These are phyloP conservation scores for Peniophora sp. DNA, from an alignment of 1,284 basidiomycete species.

Conservation along the genomic window DNA sequence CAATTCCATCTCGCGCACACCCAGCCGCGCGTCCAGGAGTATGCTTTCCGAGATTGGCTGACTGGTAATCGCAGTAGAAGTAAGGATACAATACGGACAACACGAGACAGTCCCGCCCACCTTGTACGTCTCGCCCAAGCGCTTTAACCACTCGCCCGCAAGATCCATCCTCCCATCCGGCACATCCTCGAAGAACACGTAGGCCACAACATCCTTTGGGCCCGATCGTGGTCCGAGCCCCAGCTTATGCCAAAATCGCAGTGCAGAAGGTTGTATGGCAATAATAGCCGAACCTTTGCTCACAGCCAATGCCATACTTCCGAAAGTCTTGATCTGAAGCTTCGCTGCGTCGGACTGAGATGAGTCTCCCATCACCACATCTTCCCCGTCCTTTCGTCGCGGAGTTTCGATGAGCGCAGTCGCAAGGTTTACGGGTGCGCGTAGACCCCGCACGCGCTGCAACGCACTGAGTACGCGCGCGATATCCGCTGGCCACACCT, in stretches of 20 bases:
- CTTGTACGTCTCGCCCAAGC: constrained; percentile 44
- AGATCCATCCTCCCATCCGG: constrained; percentile 34
- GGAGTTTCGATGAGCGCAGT: no score
- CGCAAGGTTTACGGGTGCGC: constrained; percentile 15
- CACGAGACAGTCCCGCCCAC: constrained; percentile 40
- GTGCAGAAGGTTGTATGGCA: constrained; percentile 54
- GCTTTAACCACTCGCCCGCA: constrained; percentile 51
- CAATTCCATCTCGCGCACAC: constrained; percentile 44
- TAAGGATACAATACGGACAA: constrained; percentile 1
- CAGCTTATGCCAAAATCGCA: constrained; percentile 79
- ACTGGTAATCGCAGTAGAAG: constrained; percentile 28
- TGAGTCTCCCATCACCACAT: background rate
- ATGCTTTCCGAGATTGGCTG: constrained; percentile 52
- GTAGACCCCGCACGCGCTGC: constrained; percentile 15
- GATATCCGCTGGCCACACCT: constrained; percentile 51
- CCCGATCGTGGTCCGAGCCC: constrained; percentile 65
- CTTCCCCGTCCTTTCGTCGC: background rate
- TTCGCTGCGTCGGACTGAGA: constrained; percentile 10
- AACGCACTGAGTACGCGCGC: constrained; percentile 30
- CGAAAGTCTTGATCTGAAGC: constrained; percentile 15
- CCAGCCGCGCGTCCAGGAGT: constrained; percentile 36
- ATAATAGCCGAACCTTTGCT: constrained; percentile 58
- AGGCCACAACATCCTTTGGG: constrained; percentile 58
- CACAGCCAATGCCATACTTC: constrained; percentile 46
- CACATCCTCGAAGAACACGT: constrained; percentile 60